These are phyloP conservation scores for Xylaria acuta DNA, from an alignment of 495 filamentous ascomycete genomes.

Conservation along the genomic window DNA sequence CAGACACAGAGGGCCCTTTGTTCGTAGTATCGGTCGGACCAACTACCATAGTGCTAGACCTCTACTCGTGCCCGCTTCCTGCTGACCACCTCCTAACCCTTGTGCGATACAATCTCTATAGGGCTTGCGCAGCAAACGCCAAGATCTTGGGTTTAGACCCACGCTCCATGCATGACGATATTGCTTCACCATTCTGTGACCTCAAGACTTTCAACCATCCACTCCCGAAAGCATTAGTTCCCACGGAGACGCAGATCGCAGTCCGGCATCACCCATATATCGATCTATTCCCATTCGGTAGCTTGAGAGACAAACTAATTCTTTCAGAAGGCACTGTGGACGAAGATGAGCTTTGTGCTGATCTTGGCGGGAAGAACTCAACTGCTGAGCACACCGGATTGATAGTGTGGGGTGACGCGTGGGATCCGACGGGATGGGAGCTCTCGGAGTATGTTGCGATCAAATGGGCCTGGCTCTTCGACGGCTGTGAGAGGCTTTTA, in stretches of 20 bases:
- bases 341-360: slow-evolving; percentile 2
- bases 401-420: background rate
- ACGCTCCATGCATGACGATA: background rate
- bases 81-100: background rate
- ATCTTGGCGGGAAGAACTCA: background rate
- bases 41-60: background rate
- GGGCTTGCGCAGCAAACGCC: slow-evolving; percentile 3
- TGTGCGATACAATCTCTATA: background rate
- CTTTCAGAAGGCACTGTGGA: background rate
- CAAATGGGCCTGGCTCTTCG: background rate
- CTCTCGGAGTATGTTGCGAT: slow-evolving; percentile 2
- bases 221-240: background rate
- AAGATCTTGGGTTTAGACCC: background rate
- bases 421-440: background rate
- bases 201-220: background rate
- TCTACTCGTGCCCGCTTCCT: background rate
- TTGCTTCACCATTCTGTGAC: background rate
- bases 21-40: background rate
- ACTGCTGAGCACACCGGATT: background rate
- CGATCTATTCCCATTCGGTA: background rate
- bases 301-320: background rate
- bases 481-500: background rate
- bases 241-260: background rate
- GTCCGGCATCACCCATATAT: background rate
- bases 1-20: background rate